A percentile compares a stretch with the other conserved stretches of the same genome.
phyloP scores from a whole-genome alignment of 2,329 filamentous ascomycete genomes.

The Curvularia sp. region DNA sequence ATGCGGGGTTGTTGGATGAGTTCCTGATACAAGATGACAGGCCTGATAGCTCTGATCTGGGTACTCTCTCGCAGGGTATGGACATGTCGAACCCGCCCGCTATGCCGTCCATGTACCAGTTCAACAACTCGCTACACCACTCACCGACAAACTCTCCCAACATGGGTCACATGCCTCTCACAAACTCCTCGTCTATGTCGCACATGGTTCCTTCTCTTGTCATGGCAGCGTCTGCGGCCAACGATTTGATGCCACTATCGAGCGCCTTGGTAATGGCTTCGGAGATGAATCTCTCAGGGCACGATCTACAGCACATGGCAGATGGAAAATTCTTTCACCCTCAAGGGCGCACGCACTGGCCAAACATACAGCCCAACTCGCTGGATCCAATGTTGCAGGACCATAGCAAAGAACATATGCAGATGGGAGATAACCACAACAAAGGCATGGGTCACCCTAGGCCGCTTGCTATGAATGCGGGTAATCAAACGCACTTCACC shows the following conservation, averaged over 20 bases:
- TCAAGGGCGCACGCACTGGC: slow-evolving; percentile 42
- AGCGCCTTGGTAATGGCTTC: slow-evolving; percentile 46
- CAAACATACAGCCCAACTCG: slow-evolving; percentile 36
- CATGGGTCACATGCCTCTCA: slow-evolving; percentile 41
- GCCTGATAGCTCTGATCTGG: slow-evolving; percentile 38
- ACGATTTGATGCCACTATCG: slow-evolving; percentile 49
- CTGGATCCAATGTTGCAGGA: slow-evolving; percentile 48
- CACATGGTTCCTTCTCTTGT: slow-evolving; percentile 49
- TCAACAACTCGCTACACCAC: slow-evolving; percentile 46
- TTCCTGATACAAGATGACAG: slow-evolving; percentile 50
- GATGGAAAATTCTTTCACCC: slow-evolving; percentile 46
- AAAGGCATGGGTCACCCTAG: slow-evolving; percentile 41
- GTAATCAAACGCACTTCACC: slow-evolving; percentile 47
- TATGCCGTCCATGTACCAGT: slow-evolving; percentile 50
- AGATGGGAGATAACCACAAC: slow-evolving; percentile 30
- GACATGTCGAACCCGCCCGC: slow-evolving; percentile 45
- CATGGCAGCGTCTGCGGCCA: slow-evolving; percentile 51
- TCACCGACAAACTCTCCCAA: slow-evolving; percentile 47
- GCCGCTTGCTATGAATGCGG: slow-evolving; percentile 50
- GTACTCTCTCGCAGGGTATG: slow-evolving; percentile 36
- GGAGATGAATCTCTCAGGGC: slow-evolving; percentile 40
- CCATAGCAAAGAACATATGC: slow-evolving; percentile 37
- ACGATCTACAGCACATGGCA: slow-evolving; percentile 35
- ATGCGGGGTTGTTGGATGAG: slow-evolving; percentile 45
- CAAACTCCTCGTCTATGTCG: slow-evolving; percentile 39